Conservation (phyloP, 116 monocot species). For the Thalassia testudinum region DNA sequence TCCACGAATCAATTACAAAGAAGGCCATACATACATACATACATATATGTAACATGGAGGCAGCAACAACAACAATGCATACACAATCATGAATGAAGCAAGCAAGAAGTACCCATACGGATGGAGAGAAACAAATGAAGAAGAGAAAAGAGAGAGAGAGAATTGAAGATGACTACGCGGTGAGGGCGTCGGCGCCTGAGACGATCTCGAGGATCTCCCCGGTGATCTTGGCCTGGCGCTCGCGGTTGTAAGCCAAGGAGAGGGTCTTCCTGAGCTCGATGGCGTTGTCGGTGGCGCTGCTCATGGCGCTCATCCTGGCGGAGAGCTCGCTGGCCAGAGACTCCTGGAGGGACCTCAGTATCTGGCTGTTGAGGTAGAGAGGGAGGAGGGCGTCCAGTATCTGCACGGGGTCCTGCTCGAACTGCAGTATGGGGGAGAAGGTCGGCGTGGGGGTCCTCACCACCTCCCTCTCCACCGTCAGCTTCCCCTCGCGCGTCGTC, state of each 20-base stretch:
- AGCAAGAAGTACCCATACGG: no score
- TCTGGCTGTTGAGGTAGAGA: constrained; percentile 84
- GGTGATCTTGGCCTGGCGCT: no score
- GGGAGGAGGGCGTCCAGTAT: constrained; percentile 88
- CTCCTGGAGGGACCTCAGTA: constrained; percentile 85
- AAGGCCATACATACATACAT: no score
- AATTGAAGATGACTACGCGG: no score
- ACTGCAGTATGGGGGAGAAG: constrained; percentile 73
- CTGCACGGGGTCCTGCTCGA: constrained; percentile 93
- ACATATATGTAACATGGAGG: no score
- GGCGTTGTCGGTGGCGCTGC: no score
- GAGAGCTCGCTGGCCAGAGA: constrained; percentile 88
- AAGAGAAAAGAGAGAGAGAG: no score
- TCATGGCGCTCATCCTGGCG: constrained; percentile 89
- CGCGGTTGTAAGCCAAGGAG: constrained; percentile 50
- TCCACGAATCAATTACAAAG: no score
- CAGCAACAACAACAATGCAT: no score
- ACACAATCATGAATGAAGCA: no score
- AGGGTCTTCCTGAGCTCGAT: constrained; percentile 42
- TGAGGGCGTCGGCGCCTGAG: constrained; percentile 69
- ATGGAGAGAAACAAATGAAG: no score
- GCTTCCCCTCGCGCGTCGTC: constrained; percentile 71
- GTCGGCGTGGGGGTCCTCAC: constrained; percentile 40
- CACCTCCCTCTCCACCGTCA: constrained; percentile 70
- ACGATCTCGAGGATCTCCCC: constrained; percentile 84